Evolutionary conservation across 768 basidiomycete species (phyloP).

Genomic region (Termitomyces titanicus): DNA sequence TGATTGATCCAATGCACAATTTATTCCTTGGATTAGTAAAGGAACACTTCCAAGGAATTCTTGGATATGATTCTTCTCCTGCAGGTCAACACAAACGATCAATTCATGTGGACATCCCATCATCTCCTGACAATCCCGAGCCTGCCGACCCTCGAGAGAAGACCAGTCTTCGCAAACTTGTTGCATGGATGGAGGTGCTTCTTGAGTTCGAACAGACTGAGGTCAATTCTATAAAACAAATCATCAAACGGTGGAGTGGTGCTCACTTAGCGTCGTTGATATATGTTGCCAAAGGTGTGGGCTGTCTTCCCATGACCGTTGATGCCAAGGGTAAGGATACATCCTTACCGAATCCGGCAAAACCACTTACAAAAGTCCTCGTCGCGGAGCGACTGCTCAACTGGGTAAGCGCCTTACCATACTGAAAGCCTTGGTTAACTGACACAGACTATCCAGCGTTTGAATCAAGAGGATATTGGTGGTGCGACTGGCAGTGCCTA

Average conservation of each 20-base stretch:
- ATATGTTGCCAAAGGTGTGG: neutral
- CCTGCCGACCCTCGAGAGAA: neutral
- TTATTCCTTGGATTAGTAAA: too few relatives aligned
- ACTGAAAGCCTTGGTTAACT: too few relatives aligned
- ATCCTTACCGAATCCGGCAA: neutral
- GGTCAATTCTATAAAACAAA: neutral
- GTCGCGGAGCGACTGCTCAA: neutral
- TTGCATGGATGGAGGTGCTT: neutral
- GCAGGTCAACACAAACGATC: too few relatives aligned
- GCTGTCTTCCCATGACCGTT: neutral
- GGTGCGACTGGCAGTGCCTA: neutral
- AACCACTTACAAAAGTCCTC: neutral
- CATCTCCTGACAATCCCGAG: too few relatives aligned
- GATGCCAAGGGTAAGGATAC: neutral
- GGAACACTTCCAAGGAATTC: too few relatives aligned
- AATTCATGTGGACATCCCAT: too few relatives aligned
- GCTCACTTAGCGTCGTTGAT: neutral
- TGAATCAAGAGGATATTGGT: neutral
- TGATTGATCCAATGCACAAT: slow-evolving; percentile 30
- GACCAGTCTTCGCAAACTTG: neutral
- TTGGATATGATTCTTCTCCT: too few relatives aligned
- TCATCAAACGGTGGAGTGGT: too few relatives aligned
- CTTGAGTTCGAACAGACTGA: neutral
- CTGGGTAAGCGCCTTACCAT: neutral
- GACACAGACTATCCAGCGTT: neutral